phyloP scores from a whole-genome alignment of 139 green algal species.

The Chlorella vulgaris region DNA sequence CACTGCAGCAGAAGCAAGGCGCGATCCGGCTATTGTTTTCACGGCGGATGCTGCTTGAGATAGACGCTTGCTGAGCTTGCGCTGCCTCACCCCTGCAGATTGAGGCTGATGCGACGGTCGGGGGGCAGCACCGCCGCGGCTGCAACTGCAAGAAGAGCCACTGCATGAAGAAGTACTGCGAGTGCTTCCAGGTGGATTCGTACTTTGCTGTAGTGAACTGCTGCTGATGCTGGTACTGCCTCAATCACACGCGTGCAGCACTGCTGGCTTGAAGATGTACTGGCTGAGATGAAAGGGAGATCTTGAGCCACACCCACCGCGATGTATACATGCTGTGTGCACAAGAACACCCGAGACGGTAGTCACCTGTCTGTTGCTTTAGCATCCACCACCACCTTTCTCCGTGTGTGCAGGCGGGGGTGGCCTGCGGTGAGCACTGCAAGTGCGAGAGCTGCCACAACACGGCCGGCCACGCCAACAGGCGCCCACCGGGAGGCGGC shows the following conservation, averaged over 20 bases:
- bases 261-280: too few relatives aligned
- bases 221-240: neutral
- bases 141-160: slow-evolving; percentile 87
- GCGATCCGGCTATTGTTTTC: too few relatives aligned
- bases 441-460: slow-evolving; percentile 87
- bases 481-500: neutral
- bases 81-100: neutral
- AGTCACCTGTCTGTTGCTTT: slow-evolving; percentile 5
- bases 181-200: slow-evolving; percentile 91
- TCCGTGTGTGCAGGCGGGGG: slow-evolving; percentile 62
- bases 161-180: slow-evolving; percentile 99
- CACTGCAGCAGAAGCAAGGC: too few relatives aligned
- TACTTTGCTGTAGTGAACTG: neutral
- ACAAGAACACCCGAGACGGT: too few relatives aligned
- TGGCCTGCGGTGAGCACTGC: slow-evolving; percentile 85
- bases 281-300: too few relatives aligned
- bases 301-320: too few relatives aligned
- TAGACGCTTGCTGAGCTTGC: too few relatives aligned
- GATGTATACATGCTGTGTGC: too few relatives aligned
- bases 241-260: too few relatives aligned
- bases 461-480: neutral
- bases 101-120: slow-evolving; percentile 15
- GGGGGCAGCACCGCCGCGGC: slow-evolving; percentile 71
- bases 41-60: too few relatives aligned
- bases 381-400: neutral